Base-by-base conservation (phyloP, 2,329 filamentous ascomycete species). In the Allantophomopsis cytisporea region DNA sequence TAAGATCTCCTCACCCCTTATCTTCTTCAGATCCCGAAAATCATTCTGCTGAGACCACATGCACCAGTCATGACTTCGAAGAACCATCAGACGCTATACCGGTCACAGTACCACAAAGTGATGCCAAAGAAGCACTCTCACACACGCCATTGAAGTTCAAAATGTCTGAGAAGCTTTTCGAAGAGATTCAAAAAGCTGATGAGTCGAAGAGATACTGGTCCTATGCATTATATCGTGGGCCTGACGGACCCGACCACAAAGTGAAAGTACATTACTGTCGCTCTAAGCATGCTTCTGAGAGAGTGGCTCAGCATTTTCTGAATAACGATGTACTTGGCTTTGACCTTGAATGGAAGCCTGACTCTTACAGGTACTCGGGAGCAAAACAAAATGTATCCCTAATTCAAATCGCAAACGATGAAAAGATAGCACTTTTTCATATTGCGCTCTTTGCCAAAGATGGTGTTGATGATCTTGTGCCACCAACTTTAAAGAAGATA, bases 391-490 rank as follows among this genome's bases (percentile, higher is more conserved):
- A 87, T 44, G 73, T 93, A 6, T 88, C 83, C 0, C 60, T 95
- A 31, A 80, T 95, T 34, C 89, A 95, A 57, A 58, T 95, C 16
- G 85, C 88, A 1, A 83, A 76, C 43, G 73, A 83, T 34, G 74
- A 80, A 44, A 80, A 76, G 12, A 80, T 95, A 37, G 85, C 70
- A 0, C 68, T 95, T 1, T 88, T 94, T 48, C 89, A 95, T 48
- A 59, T 94, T 39, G 81, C 85, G 2, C 49, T 78, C 2, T 84
- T 75, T 49, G 58, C 64, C 2, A 57, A 63, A 2, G 56, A 57
- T 12, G 59, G 55, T 0, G 45, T 50, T 1, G 56, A 62, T 6
- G 70, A 80, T 16, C 63, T 89, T 18, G 68, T 88, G n/a, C 69
- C 80, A 2, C 82, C 83, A 0, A 71, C 76, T 0, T 68, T 95